Conservation (phyloP, 331 rosid genomes). For the Phaseolus coccineus region DNA sequence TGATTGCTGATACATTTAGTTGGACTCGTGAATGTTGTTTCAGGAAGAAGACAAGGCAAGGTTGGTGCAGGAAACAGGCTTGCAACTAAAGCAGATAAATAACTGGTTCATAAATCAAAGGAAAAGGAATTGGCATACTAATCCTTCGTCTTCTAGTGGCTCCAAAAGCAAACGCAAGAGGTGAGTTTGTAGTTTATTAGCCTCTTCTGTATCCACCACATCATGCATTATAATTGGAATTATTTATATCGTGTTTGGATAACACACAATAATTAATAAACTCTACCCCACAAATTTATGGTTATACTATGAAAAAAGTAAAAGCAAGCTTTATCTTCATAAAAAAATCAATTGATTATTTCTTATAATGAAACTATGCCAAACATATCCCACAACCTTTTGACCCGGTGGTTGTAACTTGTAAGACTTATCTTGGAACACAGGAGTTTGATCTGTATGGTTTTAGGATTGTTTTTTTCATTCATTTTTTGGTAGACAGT, state of each 20-base stretch:
- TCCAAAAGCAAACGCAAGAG: constrained; percentile 93
- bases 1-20: constrained; percentile 13
- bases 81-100: constrained; percentile 94
- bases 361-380: no score
- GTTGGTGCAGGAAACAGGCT: constrained; percentile 94
- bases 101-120: constrained; percentile 99
- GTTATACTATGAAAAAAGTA: no score
- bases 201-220: neutral
- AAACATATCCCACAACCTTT: no score
- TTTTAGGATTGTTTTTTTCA: no score
- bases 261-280: neutral
- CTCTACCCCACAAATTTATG: neutral
- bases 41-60: constrained; percentile 98
- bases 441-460: no score
- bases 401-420: no score
- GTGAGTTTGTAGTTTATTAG: constrained; percentile 40
- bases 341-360: no score
- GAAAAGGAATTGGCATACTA: constrained; percentile 94
- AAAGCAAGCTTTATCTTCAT: no score
- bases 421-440: no score
- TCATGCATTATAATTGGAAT: neutral
- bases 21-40: constrained; percentile 11
- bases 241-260: no score
- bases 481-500: no score
- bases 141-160: constrained; percentile 70